Percentiles rank a stretch among this genome's conserved stretches.
Evolutionary conservation across 257 asterid species (phyloP).

Genomic region (Ilex aquifolium): DNA sequence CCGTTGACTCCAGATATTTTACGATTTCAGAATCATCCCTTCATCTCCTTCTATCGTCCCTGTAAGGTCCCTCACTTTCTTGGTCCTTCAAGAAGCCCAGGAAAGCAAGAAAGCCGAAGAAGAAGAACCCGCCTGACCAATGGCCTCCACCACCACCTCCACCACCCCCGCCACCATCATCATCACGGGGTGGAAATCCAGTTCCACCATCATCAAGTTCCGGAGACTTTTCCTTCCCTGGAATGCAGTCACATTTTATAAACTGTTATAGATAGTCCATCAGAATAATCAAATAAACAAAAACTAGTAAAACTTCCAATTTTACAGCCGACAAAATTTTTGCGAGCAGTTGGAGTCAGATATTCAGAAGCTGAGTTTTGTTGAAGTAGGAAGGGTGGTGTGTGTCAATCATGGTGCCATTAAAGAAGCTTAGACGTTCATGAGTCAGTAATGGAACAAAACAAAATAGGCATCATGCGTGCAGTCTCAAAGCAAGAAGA

Average conservation of each 20-base stretch:
- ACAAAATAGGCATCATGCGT: neutral
- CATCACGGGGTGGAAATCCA: slow-evolving; percentile 87
- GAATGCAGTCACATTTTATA: slow-evolving; percentile 8
- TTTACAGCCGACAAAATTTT: neutral
- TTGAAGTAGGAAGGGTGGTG: no score
- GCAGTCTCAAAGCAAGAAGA: neutral
- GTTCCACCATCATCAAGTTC: slow-evolving; percentile 89
- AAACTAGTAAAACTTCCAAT: neutral
- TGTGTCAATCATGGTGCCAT: no score
- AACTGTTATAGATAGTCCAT: neutral
- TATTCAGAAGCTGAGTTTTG: no score
- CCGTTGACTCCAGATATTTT: no score
- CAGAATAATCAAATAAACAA: no score
- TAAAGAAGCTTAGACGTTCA: neutral
- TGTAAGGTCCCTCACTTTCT: slow-evolving; percentile 54
- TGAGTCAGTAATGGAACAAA: neutral
- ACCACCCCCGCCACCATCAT: slow-evolving; percentile 78
- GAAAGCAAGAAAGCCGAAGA: slow-evolving; percentile 70
- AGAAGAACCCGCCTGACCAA: slow-evolving; percentile 89
- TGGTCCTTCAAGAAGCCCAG: slow-evolving; percentile 63
- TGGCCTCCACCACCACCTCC: slow-evolving; percentile 84
- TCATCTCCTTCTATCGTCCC: slow-evolving; percentile 42
- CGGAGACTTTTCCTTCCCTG: slow-evolving; percentile 86
- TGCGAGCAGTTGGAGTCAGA: no score
- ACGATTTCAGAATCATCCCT: neutral